These are phyloP conservation scores for Aspergillus sp. DNA, from an alignment of 2,329 filamentous ascomycete species.

Conservation along the genomic window DNA sequence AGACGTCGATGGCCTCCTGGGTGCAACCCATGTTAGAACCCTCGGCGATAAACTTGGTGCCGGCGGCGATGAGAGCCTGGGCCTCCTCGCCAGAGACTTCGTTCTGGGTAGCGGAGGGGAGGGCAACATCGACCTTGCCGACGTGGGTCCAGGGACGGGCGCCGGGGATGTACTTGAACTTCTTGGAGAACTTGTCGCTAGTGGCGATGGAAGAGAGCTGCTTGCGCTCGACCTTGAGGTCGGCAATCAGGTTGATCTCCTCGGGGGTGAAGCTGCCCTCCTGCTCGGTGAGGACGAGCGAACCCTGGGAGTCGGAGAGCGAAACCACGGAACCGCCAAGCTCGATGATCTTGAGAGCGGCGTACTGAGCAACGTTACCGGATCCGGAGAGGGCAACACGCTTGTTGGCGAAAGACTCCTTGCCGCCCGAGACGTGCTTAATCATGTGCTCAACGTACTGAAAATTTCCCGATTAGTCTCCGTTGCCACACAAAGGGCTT, in stretches of 20 bases:
- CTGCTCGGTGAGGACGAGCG: constrained; percentile 66
- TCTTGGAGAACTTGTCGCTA: constrained; percentile 49
- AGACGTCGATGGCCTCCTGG: constrained; percentile 86
- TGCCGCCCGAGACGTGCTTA: constrained; percentile 67
- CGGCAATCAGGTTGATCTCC: constrained; percentile 70
- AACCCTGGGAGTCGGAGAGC: constrained; percentile 84
- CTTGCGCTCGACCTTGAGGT: constrained; percentile 80
- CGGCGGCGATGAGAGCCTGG: constrained; percentile 66
- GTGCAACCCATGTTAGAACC: constrained; percentile 99
- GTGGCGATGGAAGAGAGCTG: constrained; percentile 66
- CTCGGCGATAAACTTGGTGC: constrained; percentile 82
- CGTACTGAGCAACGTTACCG: constrained; percentile 96
- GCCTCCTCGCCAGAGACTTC: constrained; percentile 92
- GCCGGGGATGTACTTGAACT: constrained; percentile 80
- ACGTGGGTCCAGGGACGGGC: constrained; percentile 88
- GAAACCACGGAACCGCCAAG: constrained; percentile 89
- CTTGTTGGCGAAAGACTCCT: constrained; percentile 83
- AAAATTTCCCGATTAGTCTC: background rate
- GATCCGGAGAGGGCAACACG: constrained; percentile 92
- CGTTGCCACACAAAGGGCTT: background rate
- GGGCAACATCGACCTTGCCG: constrained; percentile 80
- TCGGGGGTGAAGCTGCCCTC: constrained; percentile 66
- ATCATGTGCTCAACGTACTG: constrained; percentile 90
- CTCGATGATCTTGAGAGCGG: constrained; percentile 92
- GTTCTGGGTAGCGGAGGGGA: constrained; percentile 94